Conservation (phyloP, 352 stramenopile genomes). For the Elongisporangium anandrum region DNA sequence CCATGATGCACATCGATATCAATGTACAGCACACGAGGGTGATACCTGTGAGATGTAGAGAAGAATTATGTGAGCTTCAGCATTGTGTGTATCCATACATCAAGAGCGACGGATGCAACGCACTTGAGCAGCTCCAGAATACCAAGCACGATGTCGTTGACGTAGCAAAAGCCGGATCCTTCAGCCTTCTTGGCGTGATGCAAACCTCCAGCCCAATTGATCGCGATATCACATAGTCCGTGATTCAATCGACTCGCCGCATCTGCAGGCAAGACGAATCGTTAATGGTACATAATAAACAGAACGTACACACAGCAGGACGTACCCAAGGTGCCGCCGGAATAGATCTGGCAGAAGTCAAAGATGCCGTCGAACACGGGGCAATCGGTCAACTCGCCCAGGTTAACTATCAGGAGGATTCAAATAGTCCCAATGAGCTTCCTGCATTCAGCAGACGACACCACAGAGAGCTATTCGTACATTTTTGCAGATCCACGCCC, state of each 20-base stretch:
- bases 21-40: slow-evolving; percentile 98
- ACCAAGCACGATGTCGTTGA: slow-evolving; percentile 98
- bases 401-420: slow-evolving; percentile 79
- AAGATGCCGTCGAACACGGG: slow-evolving; percentile 99
- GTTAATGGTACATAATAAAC: not conserved
- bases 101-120: not conserved
- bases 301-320: not conserved
- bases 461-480: not conserved
- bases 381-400: slow-evolving; percentile 97
- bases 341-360: slow-evolving; percentile 98
- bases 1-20: slow-evolving; percentile 99
- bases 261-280: slow-evolving; percentile 42
- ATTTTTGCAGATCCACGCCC: slow-evolving; percentile 25
- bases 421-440: not conserved
- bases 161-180: slow-evolving; percentile 95
- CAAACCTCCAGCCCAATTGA: slow-evolving; percentile 98
- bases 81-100: not conserved
- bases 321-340: slow-evolving; percentile 90
- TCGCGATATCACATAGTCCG: slow-evolving; percentile 93
- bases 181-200: slow-evolving; percentile 99
- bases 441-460: not conserved
- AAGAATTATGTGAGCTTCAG: not conserved
- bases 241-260: slow-evolving; percentile 97
- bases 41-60: slow-evolving; percentile 27
- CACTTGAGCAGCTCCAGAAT: slow-evolving; percentile 99